phyloP scores from a whole-genome alignment of 345 rosid genomes.

The Eutrema japonicum region DNA sequence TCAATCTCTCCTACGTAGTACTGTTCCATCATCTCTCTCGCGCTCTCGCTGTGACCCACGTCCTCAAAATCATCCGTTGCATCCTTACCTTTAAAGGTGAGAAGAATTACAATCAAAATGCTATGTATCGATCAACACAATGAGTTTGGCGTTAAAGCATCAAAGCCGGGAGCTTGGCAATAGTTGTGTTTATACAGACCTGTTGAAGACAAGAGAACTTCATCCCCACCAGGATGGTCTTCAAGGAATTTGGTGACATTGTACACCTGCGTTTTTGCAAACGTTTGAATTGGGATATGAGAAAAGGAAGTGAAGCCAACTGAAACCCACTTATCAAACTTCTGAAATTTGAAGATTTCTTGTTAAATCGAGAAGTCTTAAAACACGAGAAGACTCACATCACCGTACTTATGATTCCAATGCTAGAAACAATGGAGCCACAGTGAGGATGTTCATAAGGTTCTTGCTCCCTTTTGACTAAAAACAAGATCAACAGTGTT shows the following conservation, averaged over 20 bases:
- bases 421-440: conserved; percentile 16
- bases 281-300: neutral
- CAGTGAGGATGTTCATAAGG: neutral
- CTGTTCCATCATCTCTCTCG: conserved; percentile 65
- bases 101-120: neutral
- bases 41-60: conserved; percentile 65
- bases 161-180: conserved; percentile 5
- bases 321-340: neutral
- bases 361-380: conserved; percentile 2
- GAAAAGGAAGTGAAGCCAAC: conserved; percentile 1
- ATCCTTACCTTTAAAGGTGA: conserved; percentile 59
- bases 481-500: neutral
- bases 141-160: neutral
- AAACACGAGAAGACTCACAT: conserved; percentile 3
- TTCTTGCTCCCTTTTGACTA: conserved; percentile 3
- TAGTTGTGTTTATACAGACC: conserved; percentile 40
- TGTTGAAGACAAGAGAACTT: conserved; percentile 55
- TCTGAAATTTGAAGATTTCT: neutral
- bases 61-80: conserved; percentile 81
- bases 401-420: neutral
- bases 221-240: conserved; percentile 68
- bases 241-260: conserved; percentile 59
- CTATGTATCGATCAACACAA: neutral
- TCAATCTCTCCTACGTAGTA: conserved; percentile 69
- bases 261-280: conserved; percentile 47